Evolutionary conservation across 805 yeast genomes (phyloP).

Genomic region (Saturnispora saitoi): DNA sequence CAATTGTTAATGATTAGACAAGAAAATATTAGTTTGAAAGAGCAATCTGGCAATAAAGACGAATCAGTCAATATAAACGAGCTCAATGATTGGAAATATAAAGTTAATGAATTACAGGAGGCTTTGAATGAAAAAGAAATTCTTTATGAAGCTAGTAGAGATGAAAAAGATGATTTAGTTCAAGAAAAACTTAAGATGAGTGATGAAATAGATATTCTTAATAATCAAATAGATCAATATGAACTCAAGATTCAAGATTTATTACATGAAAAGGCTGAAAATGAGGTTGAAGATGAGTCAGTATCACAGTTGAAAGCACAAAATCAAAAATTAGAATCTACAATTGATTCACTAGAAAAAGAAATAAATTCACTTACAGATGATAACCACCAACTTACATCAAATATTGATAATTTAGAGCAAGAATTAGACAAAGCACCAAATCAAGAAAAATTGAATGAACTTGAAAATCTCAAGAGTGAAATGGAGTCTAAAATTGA

Average conservation of each 20-base stretch:
- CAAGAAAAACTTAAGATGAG: conserved; percentile 20
- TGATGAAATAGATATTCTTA: conserved; percentile 17
- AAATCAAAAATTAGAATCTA: background rate
- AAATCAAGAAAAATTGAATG: conserved; percentile 10
- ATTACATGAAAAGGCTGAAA: background rate
- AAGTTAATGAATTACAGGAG: background rate
- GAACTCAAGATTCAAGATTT: conserved; percentile 5
- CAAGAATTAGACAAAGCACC: conserved; percentile 16
- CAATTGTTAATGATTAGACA: conserved; percentile 8
- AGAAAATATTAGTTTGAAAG: conserved; percentile 1
- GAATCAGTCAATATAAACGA: background rate
- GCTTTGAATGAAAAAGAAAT: conserved; percentile 6
- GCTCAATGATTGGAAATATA: background rate
- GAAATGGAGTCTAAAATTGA: conserved; percentile 18
- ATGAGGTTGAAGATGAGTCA: background rate
- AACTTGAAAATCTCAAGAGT: conserved; percentile 23
- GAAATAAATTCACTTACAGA: conserved; percentile 5
- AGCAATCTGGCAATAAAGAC: background rate
- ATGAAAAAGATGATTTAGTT: conserved; percentile 5
- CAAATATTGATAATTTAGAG: conserved; percentile 10
- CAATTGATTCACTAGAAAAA: conserved; percentile 4
- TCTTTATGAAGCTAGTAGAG: conserved; percentile 1
- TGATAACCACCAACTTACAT: conserved; percentile 8
- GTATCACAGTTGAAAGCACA: background rate
- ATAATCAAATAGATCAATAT: conserved; percentile 11